Percentiles rank a stretch among this genome's conserved stretches.
Conservation (phyloP, 257 asterid genomes). For the Capsicum chinense region DNA sequence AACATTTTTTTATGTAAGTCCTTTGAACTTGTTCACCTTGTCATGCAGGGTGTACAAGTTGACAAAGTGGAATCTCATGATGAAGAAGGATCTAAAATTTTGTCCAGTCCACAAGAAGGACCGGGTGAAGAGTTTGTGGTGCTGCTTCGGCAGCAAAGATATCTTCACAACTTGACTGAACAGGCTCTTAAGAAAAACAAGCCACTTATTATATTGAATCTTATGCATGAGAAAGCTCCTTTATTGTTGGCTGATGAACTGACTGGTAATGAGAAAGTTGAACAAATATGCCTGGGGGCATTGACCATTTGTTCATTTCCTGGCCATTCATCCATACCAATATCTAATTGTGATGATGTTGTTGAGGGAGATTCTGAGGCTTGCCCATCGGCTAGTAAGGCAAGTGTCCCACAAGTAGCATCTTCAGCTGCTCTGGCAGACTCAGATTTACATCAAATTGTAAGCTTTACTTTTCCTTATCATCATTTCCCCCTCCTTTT, state of each 20-base stretch:
- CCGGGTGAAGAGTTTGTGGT: constrained; percentile 51
- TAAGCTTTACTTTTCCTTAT: constrained; percentile 44
- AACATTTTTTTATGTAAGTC: neutral
- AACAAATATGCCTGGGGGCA: constrained; percentile 70
- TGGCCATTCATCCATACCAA: constrained; percentile 45
- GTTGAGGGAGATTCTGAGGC: constrained; percentile 51
- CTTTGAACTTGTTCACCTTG: constrained; percentile 22
- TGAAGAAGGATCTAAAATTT: constrained; percentile 45
- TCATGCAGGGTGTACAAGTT: constrained; percentile 68
- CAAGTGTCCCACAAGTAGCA: constrained; percentile 41
- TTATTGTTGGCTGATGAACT: constrained; percentile 59
- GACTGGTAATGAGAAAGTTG: constrained; percentile 59
- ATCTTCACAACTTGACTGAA: constrained; percentile 70
- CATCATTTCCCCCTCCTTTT: neutral
- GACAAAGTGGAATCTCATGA: constrained; percentile 56
- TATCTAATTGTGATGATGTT: constrained; percentile 44
- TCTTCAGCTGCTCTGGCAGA: constrained; percentile 53
- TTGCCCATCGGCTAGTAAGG: constrained; percentile 48
- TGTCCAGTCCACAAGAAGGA: constrained; percentile 46
- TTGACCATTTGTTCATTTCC: constrained; percentile 67
- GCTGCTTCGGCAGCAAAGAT: constrained; percentile 64
- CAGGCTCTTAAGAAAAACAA: constrained; percentile 83
- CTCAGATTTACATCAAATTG: constrained; percentile 73
- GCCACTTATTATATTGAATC: constrained; percentile 73
- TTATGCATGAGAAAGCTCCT: constrained; percentile 73